phyloP scores from a whole-genome alignment of 192 early-diverging fungal species.

The Phlyctochytrium planicorne region DNA sequence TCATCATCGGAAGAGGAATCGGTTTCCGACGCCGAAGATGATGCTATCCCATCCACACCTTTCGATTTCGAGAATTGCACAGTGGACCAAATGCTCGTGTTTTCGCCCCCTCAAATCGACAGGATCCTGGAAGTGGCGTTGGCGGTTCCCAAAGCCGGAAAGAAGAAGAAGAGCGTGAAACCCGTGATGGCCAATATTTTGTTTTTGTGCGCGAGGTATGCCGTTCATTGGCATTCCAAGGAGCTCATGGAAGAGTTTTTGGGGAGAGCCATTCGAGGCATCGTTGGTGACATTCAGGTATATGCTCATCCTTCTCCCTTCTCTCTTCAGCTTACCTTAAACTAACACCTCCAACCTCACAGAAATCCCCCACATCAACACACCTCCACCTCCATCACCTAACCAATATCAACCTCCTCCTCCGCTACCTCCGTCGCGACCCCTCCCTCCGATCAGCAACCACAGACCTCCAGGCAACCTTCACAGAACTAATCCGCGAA shows the following conservation, averaged over 20 bases:
- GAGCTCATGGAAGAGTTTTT: slow-evolving; percentile 76
- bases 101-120: no score
- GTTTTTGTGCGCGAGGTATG: slow-evolving; percentile 86
- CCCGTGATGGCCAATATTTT: slow-evolving; percentile 82
- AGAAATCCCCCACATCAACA: slow-evolving; percentile 54
- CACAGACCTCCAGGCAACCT: slow-evolving; percentile 69
- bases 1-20: neutral
- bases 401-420: slow-evolving; percentile 75
- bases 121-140: slow-evolving; percentile 66
- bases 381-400: slow-evolving; percentile 79
- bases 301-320: neutral
- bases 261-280: slow-evolving; percentile 42
- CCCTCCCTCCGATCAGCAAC: slow-evolving; percentile 68
- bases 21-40: neutral
- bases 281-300: slow-evolving; percentile 8
- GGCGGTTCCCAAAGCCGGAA: slow-evolving; percentile 55
- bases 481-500: slow-evolving; percentile 79
- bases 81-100: slow-evolving; percentile 96
- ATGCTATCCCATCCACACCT: neutral
- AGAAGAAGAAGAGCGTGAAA: slow-evolving; percentile 28
- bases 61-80: slow-evolving; percentile 82
- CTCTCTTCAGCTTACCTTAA: no score
- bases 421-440: slow-evolving; percentile 89
- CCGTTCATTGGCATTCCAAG: slow-evolving; percentile 71
- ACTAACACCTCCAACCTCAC: neutral